Evolutionary conservation across 2,329 filamentous ascomycete genomes (phyloP), one percentile per base, ranked within the genome.

Genomic region (Phaeosphaeria sp.): DNA sequence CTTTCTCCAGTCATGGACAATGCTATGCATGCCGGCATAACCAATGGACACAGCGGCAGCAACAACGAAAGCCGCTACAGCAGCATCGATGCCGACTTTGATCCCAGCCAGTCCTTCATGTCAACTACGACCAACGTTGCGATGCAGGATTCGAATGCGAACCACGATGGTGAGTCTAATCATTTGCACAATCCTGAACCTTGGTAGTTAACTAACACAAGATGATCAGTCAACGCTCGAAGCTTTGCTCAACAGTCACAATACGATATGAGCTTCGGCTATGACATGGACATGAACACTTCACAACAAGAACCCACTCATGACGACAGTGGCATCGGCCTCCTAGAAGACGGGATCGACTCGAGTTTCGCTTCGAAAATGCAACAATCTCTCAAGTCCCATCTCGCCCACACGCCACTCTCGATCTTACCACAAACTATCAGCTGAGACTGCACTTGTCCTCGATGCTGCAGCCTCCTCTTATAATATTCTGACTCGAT

Each of bases 61-160:
- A 76, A 77, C 63, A 70, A 76, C 39, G 73, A 77, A 15, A 77
- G 74, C 54, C 70, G 76, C 21, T 76, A 73, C 52, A 77, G 74
- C 62, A 78, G 76, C 54, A 66, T 77, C 15, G 74, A 72, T 51
- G 72, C 72, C 44, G 75, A 77, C 27, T 76, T 77, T 48, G 71
- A 65, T 15, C 66, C 72, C n/a, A 67, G 64, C 36, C 68, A 73
- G 39, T 72, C 68, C 20, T 76, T 77, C 60, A 71, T 74, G 62
- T 67, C 68, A 3, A 69, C 60, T 5, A 64, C 64, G n/a, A 67
- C 59, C 23, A 66, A 67, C 50, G 66, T 64, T 22, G 48, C 64
- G 15, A 65, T 70, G 55, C 71, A 72, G 41, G 66, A 70, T 30
- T 49, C 66, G 5, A 56, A 59, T 33, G 46, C 66, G 21, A 65